Percentiles rank a stretch among this genome's conserved stretches.
Evolutionary conservation across 2,329 filamentous ascomycete genomes (phyloP).

Genomic region (Xylaria sp.): DNA sequence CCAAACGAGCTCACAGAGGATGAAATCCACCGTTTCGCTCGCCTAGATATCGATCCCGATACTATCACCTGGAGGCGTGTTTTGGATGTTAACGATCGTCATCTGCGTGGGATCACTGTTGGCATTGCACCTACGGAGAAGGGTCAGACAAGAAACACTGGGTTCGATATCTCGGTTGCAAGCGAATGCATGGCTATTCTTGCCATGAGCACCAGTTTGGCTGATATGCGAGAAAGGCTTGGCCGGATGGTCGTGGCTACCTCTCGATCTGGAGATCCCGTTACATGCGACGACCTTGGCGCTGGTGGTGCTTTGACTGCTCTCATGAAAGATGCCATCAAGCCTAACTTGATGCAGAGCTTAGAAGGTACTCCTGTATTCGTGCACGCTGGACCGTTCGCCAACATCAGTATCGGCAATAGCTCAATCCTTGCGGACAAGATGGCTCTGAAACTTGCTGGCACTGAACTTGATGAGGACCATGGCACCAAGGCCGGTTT

Average conservation of each 20-base stretch:
- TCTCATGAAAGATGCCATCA: slow-evolving; percentile 97
- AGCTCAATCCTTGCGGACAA: slow-evolving; percentile 96
- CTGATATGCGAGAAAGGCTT: slow-evolving; percentile 91
- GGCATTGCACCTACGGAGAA: slow-evolving; percentile 92
- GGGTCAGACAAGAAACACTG: slow-evolving; percentile 86
- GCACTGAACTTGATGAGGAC: slow-evolving; percentile 92
- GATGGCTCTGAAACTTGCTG: slow-evolving; percentile 93
- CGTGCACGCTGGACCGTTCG: slow-evolving; percentile 96
- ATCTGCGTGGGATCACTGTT: slow-evolving; percentile 88
- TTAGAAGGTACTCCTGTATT: slow-evolving; percentile 97
- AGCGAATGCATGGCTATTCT: slow-evolving; percentile 99
- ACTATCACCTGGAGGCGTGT: slow-evolving; percentile 98
- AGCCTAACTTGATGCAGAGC: slow-evolving; percentile 99
- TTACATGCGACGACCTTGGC: slow-evolving; percentile 96
- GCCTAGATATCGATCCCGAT: slow-evolving; percentile 93
- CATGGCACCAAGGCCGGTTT: slow-evolving; percentile 86
- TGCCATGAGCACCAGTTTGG: slow-evolving; percentile 86
- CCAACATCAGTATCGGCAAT: slow-evolving; percentile 97
- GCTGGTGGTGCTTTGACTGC: slow-evolving; percentile 91
- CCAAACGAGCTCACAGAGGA: slow-evolving; percentile 91
- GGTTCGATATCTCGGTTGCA: slow-evolving; percentile 97
- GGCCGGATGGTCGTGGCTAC: slow-evolving; percentile 96
- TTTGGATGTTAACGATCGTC: slow-evolving; percentile 95
- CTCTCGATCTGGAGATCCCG: slow-evolving; percentile 84
- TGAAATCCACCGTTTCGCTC: slow-evolving; percentile 87